Percentiles rank a stretch among this genome's conserved stretches.
These are phyloP conservation scores for Butyriboletus appendiculatus DNA, from an alignment of 1,284 basidiomycete genomes.

Conservation along the genomic window DNA sequence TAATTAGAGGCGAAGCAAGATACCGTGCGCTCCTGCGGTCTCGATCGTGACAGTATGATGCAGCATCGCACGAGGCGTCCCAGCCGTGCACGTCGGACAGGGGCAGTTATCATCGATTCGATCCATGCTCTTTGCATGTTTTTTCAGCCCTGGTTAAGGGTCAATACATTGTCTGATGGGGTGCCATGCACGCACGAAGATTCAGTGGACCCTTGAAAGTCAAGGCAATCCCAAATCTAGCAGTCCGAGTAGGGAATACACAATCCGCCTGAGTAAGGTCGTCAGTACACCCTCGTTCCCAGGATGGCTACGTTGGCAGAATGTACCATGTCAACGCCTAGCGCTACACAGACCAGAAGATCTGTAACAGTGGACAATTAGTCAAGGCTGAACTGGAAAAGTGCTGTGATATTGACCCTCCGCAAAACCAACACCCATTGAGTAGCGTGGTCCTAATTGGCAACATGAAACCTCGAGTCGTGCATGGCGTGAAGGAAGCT, in stretches of 20 bases:
- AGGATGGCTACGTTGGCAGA: neutral
- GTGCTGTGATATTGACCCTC: slow-evolving; percentile 55
- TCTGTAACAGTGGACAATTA: slow-evolving; percentile 45
- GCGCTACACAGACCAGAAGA: slow-evolving; percentile 80
- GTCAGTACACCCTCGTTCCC: neutral
- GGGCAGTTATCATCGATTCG: slow-evolving; percentile 76
- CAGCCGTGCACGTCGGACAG: slow-evolving; percentile 73
- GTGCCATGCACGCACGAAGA: slow-evolving; percentile 52
- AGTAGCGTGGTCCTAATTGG: slow-evolving; percentile 72
- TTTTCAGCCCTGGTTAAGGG: slow-evolving; percentile 53
- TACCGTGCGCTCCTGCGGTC: slow-evolving; percentile 80
- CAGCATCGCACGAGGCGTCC: slow-evolving; percentile 67
- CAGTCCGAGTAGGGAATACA: slow-evolving; percentile 86
- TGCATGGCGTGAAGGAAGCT: slow-evolving; percentile 30
- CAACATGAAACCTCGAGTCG: slow-evolving; percentile 6
- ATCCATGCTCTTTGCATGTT: slow-evolving; percentile 64
- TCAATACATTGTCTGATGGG: slow-evolving; percentile 4
- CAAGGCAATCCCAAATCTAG: slow-evolving; percentile 83
- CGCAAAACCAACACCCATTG: slow-evolving; percentile 88
- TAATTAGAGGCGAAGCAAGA: slow-evolving; percentile 24
- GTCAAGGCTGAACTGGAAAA: neutral
- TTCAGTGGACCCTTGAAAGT: slow-evolving; percentile 80
- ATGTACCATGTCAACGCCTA: slow-evolving; percentile 86
- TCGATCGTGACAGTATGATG: slow-evolving; percentile 75
- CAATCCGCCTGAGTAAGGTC: slow-evolving; percentile 69